Base-by-base conservation (phyloP, 139 green algal species). In the Closterium sp. region DNA sequence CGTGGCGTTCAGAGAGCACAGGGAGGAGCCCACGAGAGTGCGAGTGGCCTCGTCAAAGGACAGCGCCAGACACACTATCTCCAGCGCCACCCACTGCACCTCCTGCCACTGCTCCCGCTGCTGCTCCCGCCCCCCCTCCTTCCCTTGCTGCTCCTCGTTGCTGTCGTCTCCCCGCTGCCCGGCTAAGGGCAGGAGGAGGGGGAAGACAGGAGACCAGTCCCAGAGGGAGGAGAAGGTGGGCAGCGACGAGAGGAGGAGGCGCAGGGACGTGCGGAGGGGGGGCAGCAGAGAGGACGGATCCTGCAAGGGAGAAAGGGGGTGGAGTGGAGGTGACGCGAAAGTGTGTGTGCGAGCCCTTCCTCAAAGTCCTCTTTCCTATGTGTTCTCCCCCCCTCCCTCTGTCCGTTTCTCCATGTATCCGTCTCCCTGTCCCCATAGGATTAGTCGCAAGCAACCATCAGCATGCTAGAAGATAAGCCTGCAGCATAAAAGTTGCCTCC, bases 201-300 rank as follows among this genome's bases (percentile, higher is more conserved):
- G 31, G 12, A 92, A 34, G 34, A 93, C 30, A 9, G 91, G 91
- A 12, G 38, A 84, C 91, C 91, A 93, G 33, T 93, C 32, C 91
- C 91, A 93, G 25, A 93, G 88, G n/a, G 28, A 28, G 2, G 30
- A 21, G 43, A 93, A 93, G 0, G 34, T 34, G 4, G 87, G 30
- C 10, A 35, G 88, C 23, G 30, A 30, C 21, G 64, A n/a, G 66
- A 34, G 25, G 33, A 93, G 87, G 31, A 92, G 84, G 19, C 91
- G 91, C 1, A 87, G 69, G 21, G 91, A 92, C 23, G 91, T 90
- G 4, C 8, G 35, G 31, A 30, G 21, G 64, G 93, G 0, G 9
- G 32, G 31, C 31, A 93, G 28, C n/a, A 93, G 5, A 30, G 91
- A 36, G 12, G 93, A 31, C 2, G 31, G 87, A 31, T n/a, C 33